Base-by-base conservation (phyloP, 2,329 filamentous ascomycete species). In the Bipolaris cookei region DNA sequence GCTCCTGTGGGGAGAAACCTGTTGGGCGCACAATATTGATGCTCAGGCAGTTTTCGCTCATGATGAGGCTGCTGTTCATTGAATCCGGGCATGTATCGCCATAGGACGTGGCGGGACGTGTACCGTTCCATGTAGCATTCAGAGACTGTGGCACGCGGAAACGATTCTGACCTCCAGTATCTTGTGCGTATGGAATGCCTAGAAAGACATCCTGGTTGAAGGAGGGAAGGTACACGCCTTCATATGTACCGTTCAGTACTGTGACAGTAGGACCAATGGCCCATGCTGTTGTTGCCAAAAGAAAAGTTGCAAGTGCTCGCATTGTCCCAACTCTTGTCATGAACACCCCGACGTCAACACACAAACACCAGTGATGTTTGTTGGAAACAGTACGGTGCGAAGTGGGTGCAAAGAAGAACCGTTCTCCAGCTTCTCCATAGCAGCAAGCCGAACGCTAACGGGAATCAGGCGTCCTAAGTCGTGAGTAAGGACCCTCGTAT, bases 1-100 rank as follows among this genome's bases (percentile, higher is more conserved):
- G 53, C 5, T 76, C 69, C 4, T 80, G 75, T 32, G 71, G 70
- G 3, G 63, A 61, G n/a, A 74, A 45, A 5, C 81, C 80, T 7
- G 81, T 73, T 0, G 85, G 84, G 3, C 86, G 80, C 23, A 89
- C 76, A 6, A 89, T 79, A 63, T 88, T 89, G 58, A 89, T 74
- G 42, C 84, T 86, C 3, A 89, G 77, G 59, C 87, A 89, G 64
- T 88, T 83, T 64, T 88, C 86, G 10, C 72, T 73, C 64, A 76
- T 72, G 28, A 77, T 77, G 54, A 77, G 79, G 38, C 52, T 54
- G n/a, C 45, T 68, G 47, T 73, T 68, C 13, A 61, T 55, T 14
- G 65, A 57, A 49, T 79, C 78, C 16, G 79, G 76, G 56, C 78
- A 80, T 28, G 71, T 68, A 38, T 74, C 66, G 4, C 79, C 77